These are phyloP conservation scores for Colletotrichum plurivorum DNA, from an alignment of 2,329 filamentous ascomycete genomes.

Conservation along the genomic window DNA sequence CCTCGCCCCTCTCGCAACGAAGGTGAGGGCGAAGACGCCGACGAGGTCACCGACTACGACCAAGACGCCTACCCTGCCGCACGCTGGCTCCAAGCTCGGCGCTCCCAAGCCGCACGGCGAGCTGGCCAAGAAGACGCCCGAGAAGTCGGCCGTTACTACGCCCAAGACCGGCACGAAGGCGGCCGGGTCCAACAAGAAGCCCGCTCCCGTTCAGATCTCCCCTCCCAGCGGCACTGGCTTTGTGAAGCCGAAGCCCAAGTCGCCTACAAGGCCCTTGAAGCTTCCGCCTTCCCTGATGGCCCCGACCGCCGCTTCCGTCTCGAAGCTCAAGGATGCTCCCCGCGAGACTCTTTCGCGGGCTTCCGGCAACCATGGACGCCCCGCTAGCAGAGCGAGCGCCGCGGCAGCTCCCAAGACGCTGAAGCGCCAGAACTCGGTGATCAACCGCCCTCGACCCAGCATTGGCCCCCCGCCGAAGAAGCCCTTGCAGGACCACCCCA, in stretches of 20 bases:
- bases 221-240: conserved; percentile 58
- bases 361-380: conserved; percentile 54
- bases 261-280: conserved; percentile 77
- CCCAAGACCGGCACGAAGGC: conserved; percentile 49
- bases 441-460: conserved; percentile 64
- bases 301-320: conserved; percentile 78
- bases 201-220: conserved; percentile 57
- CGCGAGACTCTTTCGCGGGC: conserved; percentile 43
- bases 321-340: conserved; percentile 63
- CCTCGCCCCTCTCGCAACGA: conserved; percentile 28
- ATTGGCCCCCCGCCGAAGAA: conserved; percentile 73
- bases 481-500: conserved; percentile 61
- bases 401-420: conserved; percentile 51
- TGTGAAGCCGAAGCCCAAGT: conserved; percentile 74
- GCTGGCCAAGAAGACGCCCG: conserved; percentile 43
- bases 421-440: conserved; percentile 62
- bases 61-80: conserved; percentile 56
- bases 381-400: conserved; percentile 62
- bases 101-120: conserved; percentile 45
- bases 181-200: conserved; percentile 57
- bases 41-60: conserved; percentile 53
- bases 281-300: conserved; percentile 78
- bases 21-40: conserved; percentile 50
- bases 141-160: conserved; percentile 52
- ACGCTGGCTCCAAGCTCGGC: conserved; percentile 46